Evolutionary conservation across 75 land plant species (phyloP), one percentile per base, ranked within the genome.

Genomic region (Azolla pinnata): DNA sequence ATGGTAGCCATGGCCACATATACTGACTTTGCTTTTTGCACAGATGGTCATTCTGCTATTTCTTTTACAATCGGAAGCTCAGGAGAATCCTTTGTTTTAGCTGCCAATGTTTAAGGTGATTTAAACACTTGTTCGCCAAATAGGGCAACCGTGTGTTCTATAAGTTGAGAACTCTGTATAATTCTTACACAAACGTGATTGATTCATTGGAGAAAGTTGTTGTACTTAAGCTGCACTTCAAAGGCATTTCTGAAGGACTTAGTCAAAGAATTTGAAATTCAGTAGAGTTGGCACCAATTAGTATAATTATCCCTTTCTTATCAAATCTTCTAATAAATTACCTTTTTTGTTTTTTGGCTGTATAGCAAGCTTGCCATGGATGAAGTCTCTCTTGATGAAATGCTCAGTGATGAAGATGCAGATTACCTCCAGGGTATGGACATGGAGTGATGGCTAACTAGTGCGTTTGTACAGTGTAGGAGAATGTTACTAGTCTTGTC

Each of bases 11-110:
- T 33, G 49, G n/a, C 3, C 12, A 4, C 4, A 18, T 2, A 46
- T 4, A 17, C n/a, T 18, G 49, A 2, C 3, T 46, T 17, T 4
- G 21, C 2, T 2, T 23, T 23, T 44, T 35, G 24, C 28, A 24
- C 83, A 90, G 95, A 64, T 90, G 95, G 97, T 84, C 88, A 1
- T 88, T 84, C 71, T 66, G 74, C 67, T 84, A 85, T 76, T 87
- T 90, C 70, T 90, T 90, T 76, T 90, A 88, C 58, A 88, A 90
- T 57, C 74, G 78, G 56, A 87, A 84, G 68, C 72, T 83, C 23
- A 87, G 79, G 61, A 74, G 96, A 12, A 79, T 90, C 24, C 76
- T 87, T n/a, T 76, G 81, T 62, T 87, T 90, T 62, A 68, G 81
- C 1, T 90, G 80, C 34, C 74, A 66, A 65, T 77, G 84, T 46